Evolutionary conservation across 345 rosid species (phyloP).

Genomic region (Acer saccharum): DNA sequence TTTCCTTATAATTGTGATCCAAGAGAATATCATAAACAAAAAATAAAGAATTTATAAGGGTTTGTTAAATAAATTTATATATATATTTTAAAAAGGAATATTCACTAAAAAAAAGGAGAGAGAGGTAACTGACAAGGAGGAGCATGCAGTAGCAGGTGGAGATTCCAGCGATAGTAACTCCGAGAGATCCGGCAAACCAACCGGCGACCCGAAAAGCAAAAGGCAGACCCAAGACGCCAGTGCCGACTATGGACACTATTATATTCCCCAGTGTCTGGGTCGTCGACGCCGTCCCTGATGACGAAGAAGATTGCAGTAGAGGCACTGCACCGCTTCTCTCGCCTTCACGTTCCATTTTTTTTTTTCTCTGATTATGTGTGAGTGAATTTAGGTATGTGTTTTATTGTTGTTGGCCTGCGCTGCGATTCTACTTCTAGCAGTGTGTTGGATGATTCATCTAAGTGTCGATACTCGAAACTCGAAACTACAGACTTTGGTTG

Average conservation of each 20-base stretch:
- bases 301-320: constrained; percentile 11
- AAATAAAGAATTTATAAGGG: constrained; percentile 7
- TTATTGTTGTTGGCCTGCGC: too few species aligned
- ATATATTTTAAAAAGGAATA: too few species aligned
- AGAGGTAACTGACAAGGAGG: constrained; percentile 64
- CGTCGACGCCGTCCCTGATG: constrained; percentile 61
- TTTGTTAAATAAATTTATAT: neutral
- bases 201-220: constrained; percentile 88
- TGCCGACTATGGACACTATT: constrained; percentile 86
- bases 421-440: too few species aligned
- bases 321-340: constrained; percentile 4
- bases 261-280: constrained; percentile 88
- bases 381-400: neutral
- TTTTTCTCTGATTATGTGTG: neutral
- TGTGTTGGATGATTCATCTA: too few species aligned
- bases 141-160: constrained; percentile 93
- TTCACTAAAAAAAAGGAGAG: neutral
- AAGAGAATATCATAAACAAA: neutral
- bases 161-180: constrained; percentile 57
- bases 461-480: too few species aligned
- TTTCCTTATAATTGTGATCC: neutral
- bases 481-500: too few species aligned
- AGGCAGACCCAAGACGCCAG: constrained; percentile 91
- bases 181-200: constrained; percentile 80
- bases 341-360: neutral